These are phyloP conservation scores for Vitis hybrid DNA, from an alignment of 177 flowering plant species.

Conservation along the genomic window DNA sequence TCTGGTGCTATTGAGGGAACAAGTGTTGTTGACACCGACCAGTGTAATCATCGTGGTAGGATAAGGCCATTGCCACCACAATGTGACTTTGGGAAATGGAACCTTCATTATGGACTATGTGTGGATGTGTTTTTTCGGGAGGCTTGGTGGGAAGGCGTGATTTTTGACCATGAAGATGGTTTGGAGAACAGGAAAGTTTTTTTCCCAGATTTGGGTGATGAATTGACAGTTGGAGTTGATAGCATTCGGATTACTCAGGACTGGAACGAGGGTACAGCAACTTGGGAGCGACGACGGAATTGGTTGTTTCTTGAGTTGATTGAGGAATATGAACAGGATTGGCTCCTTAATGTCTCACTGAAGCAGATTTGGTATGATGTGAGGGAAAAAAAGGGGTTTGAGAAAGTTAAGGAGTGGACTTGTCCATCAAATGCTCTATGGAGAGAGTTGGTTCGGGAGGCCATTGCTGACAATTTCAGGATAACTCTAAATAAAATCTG, in stretches of 20 bases:
- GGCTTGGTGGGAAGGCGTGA: slow-evolving; percentile 95
- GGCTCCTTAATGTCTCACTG: slow-evolving; percentile 49
- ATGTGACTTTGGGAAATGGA: slow-evolving; percentile 2
- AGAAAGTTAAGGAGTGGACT: slow-evolving; percentile 46
- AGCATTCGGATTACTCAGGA: slow-evolving; percentile 46
- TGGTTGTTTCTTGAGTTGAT: slow-evolving; percentile 77
- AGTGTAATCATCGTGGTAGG: slow-evolving; percentile 28
- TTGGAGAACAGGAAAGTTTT: slow-evolving; percentile 39
- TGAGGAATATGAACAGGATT: slow-evolving; percentile 34
- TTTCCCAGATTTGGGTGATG: slow-evolving; percentile 71
- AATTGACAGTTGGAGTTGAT: slow-evolving; percentile 25
- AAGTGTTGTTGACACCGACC: not conserved
- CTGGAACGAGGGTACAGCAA: slow-evolving; percentile 58
- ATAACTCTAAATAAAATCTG: slow-evolving; percentile 23
- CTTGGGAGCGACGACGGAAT: slow-evolving; percentile 62
- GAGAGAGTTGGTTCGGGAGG: slow-evolving; percentile 38
- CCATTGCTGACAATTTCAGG: slow-evolving; percentile 24
- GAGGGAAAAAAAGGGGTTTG: slow-evolving; percentile 32
- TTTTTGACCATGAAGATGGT: slow-evolving; percentile 62
- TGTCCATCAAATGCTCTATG: slow-evolving; percentile 21
- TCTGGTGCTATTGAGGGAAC: slow-evolving; percentile 36
- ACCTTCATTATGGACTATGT: slow-evolving; percentile 62
- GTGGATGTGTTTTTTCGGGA: slow-evolving; percentile 59
- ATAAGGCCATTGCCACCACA: slow-evolving; percentile 67
- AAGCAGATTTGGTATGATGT: slow-evolving; percentile 81